A percentile compares a stretch with the other conserved stretches of the same genome.
Evolutionary conservation across 176 grass and related monocot genomes (phyloP).

Genomic region (Paspalum notatum): DNA sequence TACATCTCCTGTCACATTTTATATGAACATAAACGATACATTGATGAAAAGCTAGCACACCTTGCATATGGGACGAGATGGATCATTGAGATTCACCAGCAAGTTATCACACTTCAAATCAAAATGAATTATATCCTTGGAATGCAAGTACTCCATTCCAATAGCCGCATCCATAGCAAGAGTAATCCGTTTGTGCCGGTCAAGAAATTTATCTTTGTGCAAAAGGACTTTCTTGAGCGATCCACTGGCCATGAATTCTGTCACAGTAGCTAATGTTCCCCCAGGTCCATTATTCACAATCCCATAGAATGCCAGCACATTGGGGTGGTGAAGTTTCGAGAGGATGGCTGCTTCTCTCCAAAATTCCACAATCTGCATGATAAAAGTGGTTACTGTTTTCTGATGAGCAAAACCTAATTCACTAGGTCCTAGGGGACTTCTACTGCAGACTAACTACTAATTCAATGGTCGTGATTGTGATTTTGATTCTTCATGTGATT

Average conservation of each 20-base stretch:
- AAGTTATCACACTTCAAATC: constrained; percentile 96
- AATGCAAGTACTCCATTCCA: constrained; percentile 91
- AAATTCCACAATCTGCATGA: constrained; percentile 64
- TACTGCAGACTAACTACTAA: background rate
- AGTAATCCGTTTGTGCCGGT: constrained; percentile 58
- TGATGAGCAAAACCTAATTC: background rate
- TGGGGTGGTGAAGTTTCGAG: constrained; percentile 88
- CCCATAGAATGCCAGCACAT: constrained; percentile 81
- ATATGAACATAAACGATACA: background rate
- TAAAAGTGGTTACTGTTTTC: background rate
- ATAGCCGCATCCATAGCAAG: constrained; percentile 85
- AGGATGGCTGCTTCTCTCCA: constrained; percentile 81
- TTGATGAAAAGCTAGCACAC: constrained; percentile 1
- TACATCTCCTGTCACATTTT: background rate
- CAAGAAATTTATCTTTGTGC: constrained; percentile 65
- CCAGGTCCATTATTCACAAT: constrained; percentile 76
- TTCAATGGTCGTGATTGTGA: background rate
- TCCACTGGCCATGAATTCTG: constrained; percentile 85
- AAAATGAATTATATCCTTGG: constrained; percentile 82
- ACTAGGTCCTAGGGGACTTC: background rate
- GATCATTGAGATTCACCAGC: constrained; percentile 86
- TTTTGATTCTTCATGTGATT: constrained; percentile 31
- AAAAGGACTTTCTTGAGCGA: constrained; percentile 76
- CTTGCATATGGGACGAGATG: constrained; percentile 79
- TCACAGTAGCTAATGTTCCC: constrained; percentile 76